A percentile compares a stretch with the other conserved stretches of the same genome.
phyloP scores from a whole-genome alignment of 495 filamentous ascomycete species.

The Aspergillus indologenus region DNA sequence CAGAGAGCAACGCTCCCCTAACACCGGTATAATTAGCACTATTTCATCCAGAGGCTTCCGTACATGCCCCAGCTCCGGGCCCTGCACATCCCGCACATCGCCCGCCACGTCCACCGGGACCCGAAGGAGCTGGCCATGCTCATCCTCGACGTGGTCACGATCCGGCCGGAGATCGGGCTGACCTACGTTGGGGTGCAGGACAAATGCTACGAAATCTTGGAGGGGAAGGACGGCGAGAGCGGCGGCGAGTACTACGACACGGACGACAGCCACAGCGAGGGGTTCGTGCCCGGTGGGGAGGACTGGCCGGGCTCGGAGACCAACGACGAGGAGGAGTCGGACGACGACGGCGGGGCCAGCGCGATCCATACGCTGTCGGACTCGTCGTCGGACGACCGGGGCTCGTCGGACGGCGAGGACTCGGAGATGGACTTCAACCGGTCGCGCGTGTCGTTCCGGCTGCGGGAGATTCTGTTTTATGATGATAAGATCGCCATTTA shows the following conservation, averaged over 20 bases:
- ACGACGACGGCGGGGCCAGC: slow-evolving; percentile 39
- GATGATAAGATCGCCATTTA: slow-evolving; percentile 87
- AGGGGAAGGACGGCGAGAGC: slow-evolving; percentile 55
- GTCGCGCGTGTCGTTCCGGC: slow-evolving; percentile 55
- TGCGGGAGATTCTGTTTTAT: slow-evolving; percentile 85
- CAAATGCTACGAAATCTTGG: slow-evolving; percentile 90
- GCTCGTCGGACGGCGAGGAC: slow-evolving; percentile 49
- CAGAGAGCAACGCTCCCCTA: no score
- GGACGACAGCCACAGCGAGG: slow-evolving; percentile 40
- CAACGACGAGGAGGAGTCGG: slow-evolving; percentile 46
- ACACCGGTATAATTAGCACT: no score
- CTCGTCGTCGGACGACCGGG: slow-evolving; percentile 33
- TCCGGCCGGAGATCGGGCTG: slow-evolving; percentile 80
- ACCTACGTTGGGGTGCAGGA: slow-evolving; percentile 76
- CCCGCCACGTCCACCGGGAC: slow-evolving; percentile 56
- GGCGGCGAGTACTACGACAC: slow-evolving; percentile 30
- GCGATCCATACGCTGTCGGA: slow-evolving; percentile 42
- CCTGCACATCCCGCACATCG: slow-evolving; percentile 73
- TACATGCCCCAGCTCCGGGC: slow-evolving; percentile 71
- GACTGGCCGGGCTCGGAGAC: slow-evolving; percentile 40
- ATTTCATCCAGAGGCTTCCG: slow-evolving; percentile 79
- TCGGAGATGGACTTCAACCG: slow-evolving; percentile 47
- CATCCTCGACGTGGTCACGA: slow-evolving; percentile 78
- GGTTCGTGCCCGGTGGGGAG: slow-evolving; percentile 40
- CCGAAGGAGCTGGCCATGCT: slow-evolving; percentile 77